phyloP scores from a whole-genome alignment of 495 filamentous ascomycete species.

The Aspergillus indologenus region DNA sequence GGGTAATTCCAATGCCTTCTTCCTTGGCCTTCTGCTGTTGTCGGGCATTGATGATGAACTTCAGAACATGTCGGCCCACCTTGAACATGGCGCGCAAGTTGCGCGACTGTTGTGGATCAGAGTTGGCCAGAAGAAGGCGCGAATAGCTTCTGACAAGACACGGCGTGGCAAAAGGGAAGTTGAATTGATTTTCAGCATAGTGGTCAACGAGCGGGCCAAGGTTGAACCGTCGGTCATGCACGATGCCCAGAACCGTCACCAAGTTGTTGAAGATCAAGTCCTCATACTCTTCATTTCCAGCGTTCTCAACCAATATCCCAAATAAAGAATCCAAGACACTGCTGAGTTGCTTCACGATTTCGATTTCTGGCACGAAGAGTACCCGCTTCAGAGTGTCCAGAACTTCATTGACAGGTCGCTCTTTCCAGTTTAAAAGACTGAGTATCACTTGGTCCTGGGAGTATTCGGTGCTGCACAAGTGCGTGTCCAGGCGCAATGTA shows the following conservation, averaged over 20 bases:
- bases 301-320: slow-evolving; percentile 81
- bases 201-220: slow-evolving; percentile 84
- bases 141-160: slow-evolving; percentile 86
- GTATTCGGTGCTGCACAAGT: slow-evolving; percentile 92
- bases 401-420: slow-evolving; percentile 65
- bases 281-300: slow-evolving; percentile 86
- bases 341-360: slow-evolving; percentile 88
- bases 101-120: slow-evolving; percentile 75
- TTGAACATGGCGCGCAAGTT: slow-evolving; percentile 91
- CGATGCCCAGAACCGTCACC: slow-evolving; percentile 85
- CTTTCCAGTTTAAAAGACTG: slow-evolving; percentile 81
- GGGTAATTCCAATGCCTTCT: slow-evolving; percentile 82
- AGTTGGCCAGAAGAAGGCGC: slow-evolving; percentile 71
- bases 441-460: slow-evolving; percentile 90
- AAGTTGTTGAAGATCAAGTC: slow-evolving; percentile 89
- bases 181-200: slow-evolving; percentile 85
- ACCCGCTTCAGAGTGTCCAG: slow-evolving; percentile 73
- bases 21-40: slow-evolving; percentile 87
- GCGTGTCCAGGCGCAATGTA: slow-evolving; percentile 74
- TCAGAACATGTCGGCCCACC: slow-evolving; percentile 86
- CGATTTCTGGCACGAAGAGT: slow-evolving; percentile 93
- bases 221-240: slow-evolving; percentile 92
- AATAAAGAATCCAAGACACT: slow-evolving; percentile 94
- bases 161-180: slow-evolving; percentile 91
- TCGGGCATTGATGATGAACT: slow-evolving; percentile 89